Evolutionary conservation across 2,329 filamentous ascomycete species (phyloP), one percentile per base, ranked within the genome.

Genomic region (Periconia macrospinosa): DNA sequence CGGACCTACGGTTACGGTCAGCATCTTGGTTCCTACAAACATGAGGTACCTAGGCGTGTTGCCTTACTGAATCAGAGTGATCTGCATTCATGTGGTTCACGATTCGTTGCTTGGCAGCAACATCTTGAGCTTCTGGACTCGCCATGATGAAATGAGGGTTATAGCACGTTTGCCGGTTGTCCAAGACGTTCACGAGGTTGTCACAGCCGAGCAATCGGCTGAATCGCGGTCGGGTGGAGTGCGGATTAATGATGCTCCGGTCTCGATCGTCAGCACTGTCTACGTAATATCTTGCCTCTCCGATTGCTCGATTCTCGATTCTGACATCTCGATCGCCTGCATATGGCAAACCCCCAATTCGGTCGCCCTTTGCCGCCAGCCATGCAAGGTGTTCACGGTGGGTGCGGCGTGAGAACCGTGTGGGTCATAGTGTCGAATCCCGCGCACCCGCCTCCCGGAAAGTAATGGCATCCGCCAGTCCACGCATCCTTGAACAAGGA

Each of bases 11-110:
- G 23, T 27, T 8, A 48, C 8, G 43, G 37, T 60, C 37, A 53
- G 14, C 47, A 49, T 50, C 52, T 27, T 27, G 23, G 23, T 63
- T 37, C 11, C 15, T 37, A n/a, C 11, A n/a, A 44, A 50, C 30
- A 40, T 57, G 42, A 45, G 43, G 17, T 23, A n/a, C n/a, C n/a
- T n/a, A 30, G 49, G 17, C 44, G 20, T 23, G 9, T 30, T 45
- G 35, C 44, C 19, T 14, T 70, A 79, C 85, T 53, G 91, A 90
- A 62, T 85, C 82, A 48, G 81, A 78, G 76, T 96, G 93, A 73
- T 93, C 89, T 42, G 79, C 78, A 77, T 97, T 96, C 90, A 97
- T 94, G 79, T 97, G 92, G 33, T 80, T 80, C 68, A 93, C 83
- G 72, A 91, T 87, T 54, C 86, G 84, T 53, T 79, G 65, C 67